These are phyloP conservation scores for Vaucheria bursata DNA, from an alignment of 352 stramenopile genomes.

Conservation along the genomic window DNA sequence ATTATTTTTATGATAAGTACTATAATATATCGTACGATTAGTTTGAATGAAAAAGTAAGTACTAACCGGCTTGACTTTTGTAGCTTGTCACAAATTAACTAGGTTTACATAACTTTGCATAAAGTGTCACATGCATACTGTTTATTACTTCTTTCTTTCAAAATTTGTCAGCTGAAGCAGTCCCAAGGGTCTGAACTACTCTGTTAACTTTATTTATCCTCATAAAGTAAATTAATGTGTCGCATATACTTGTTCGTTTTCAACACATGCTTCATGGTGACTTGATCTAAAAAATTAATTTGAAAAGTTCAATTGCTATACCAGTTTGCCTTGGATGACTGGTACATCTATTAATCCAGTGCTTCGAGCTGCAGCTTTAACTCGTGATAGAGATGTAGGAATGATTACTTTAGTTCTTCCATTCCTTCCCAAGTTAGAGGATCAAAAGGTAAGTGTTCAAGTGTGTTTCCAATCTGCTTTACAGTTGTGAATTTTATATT, in stretches of 20 bases:
- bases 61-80: background rate
- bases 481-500: background rate
- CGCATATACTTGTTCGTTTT: background rate
- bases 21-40: background rate
- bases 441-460: constrained; percentile 53
- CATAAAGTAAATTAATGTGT: background rate
- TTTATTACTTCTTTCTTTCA: background rate
- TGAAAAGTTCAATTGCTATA: background rate
- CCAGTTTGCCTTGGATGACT: constrained; percentile 61
- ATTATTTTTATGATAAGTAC: background rate
- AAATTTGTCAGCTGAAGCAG: background rate
- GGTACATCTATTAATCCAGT: constrained; percentile 70
- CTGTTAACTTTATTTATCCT: background rate
- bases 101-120: constrained; percentile 5
- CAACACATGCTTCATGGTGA: background rate
- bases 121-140: background rate
- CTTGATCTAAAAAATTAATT: background rate
- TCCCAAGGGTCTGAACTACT: background rate
- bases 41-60: background rate
- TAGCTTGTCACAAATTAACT: background rate
- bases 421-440: constrained; percentile 56
- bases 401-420: constrained; percentile 64
- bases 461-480: constrained; percentile 2
- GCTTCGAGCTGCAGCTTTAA: constrained; percentile 61
- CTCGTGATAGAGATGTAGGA: constrained; percentile 51